These are phyloP conservation scores for Schwanniomyces vanrijiae DNA, from an alignment of 805 yeast genomes.

Conservation along the genomic window DNA sequence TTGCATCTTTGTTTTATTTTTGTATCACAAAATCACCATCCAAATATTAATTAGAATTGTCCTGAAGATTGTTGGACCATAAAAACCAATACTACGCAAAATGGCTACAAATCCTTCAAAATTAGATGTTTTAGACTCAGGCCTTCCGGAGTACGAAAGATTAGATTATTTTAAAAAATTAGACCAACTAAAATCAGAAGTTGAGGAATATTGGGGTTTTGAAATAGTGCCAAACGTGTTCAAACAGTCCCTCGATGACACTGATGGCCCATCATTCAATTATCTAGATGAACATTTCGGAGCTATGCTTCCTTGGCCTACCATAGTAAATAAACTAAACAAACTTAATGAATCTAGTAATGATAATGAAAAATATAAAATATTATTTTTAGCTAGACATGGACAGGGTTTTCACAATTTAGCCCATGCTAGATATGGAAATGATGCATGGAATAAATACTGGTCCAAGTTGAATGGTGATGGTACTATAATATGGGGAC, in stretches of 20 bases:
- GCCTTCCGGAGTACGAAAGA: slow-evolving; percentile 18
- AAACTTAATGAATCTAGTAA: slow-evolving; percentile 32
- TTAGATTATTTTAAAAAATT: slow-evolving; percentile 13
- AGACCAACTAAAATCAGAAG: slow-evolving; percentile 7
- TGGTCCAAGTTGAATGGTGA: slow-evolving; percentile 47
- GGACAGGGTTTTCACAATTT: slow-evolving; percentile 56
- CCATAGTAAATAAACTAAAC: slow-evolving; percentile 25
- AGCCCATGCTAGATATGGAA: slow-evolving; percentile 47
- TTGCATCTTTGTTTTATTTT: too few relatives aligned
- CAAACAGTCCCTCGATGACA: slow-evolving; percentile 40
- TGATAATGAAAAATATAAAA: slow-evolving; percentile 37
- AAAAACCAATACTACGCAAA: not conserved
- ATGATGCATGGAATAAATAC: slow-evolving; percentile 43
- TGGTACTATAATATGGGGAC: slow-evolving; percentile 50
- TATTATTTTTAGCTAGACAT: slow-evolving; percentile 50
- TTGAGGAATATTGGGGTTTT: slow-evolving; percentile 29
- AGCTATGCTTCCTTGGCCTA: slow-evolving; percentile 33
- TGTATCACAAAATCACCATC: not conserved
- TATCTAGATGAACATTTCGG: slow-evolving; percentile 47
- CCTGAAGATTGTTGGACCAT: not conserved
- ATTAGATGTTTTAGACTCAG: slow-evolving; percentile 33
- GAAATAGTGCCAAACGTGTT: slow-evolving; percentile 44
- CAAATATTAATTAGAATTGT: not conserved
- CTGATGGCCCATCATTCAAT: slow-evolving; percentile 44
- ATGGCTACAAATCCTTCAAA: slow-evolving; percentile 15